Evolutionary conservation across 768 basidiomycete genomes (phyloP).

Genomic region (Myochromella boudieri): DNA sequence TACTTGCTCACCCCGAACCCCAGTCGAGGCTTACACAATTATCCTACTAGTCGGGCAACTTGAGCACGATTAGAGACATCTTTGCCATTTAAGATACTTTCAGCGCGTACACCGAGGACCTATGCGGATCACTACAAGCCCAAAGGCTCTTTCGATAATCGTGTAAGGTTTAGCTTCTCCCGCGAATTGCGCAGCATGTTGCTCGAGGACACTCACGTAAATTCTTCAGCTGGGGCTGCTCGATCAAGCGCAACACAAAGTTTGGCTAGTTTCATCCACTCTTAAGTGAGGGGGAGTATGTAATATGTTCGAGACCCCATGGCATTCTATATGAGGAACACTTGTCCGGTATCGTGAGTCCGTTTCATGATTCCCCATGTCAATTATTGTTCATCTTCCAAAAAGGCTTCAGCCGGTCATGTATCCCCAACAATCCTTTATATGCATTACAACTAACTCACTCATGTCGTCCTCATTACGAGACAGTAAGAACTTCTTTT

Average conservation of each 20-base stretch:
- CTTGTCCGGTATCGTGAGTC: background rate
- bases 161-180: slow-evolving; percentile 11
- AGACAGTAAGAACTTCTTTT: background rate
- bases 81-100: background rate
- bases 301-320: slow-evolving; percentile 10
- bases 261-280: background rate
- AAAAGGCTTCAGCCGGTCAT: background rate
- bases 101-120: slow-evolving; percentile 4
- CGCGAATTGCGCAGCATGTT: slow-evolving; percentile 9
- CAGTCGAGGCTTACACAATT: slow-evolving; percentile 4
- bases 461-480: background rate
- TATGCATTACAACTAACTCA: background rate
- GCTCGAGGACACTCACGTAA: background rate
- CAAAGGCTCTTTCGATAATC: slow-evolving; percentile 2
- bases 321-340: background rate
- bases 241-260: background rate
- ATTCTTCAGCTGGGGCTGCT: background rate
- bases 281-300: background rate
- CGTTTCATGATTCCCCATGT: background rate
- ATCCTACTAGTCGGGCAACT: background rate
- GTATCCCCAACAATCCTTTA: background rate
- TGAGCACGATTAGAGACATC: background rate
- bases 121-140: slow-evolving; percentile 3
- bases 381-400: background rate
- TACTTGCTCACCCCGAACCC: background rate